phyloP scores from a whole-genome alignment of 2,329 filamentous ascomycete genomes.

The Trichoderma oligosporum region DNA sequence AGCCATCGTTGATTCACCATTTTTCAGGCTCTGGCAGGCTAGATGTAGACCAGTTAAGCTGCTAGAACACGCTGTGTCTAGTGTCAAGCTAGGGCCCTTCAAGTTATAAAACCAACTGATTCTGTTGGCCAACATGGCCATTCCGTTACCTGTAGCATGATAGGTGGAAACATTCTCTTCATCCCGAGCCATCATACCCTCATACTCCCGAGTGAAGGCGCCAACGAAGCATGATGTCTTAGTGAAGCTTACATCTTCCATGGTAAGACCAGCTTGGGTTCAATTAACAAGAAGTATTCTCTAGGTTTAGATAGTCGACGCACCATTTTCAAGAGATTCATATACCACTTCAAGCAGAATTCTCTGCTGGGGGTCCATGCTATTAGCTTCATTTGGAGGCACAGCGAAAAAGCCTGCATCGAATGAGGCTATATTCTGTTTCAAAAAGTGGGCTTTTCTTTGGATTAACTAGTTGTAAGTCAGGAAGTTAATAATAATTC shows the following conservation, averaged over 20 bases:
- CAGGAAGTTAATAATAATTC: not conserved
- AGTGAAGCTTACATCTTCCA: conserved; percentile 22
- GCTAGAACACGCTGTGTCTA: conserved; percentile 36
- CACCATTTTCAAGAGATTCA: conserved; percentile 27
- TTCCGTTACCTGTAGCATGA: conserved; percentile 28
- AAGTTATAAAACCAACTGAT: conserved; percentile 38
- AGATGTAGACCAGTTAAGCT: conserved; percentile 31
- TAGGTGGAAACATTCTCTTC: conserved; percentile 31
- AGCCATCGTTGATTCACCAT: conserved; percentile 28
- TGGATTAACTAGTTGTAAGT: not conserved
- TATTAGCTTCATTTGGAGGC: conserved; percentile 24
- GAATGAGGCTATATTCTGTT: conserved; percentile 26
- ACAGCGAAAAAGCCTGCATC: conserved; percentile 27
- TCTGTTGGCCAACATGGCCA: conserved; percentile 34
- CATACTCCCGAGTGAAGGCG: conserved; percentile 31
- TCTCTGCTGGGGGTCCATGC: conserved; percentile 31
- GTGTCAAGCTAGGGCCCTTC: conserved; percentile 30
- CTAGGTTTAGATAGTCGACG: not conserved
- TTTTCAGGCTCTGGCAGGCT: conserved; percentile 21
- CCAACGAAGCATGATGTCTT: conserved; percentile 39
- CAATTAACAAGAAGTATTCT: not conserved
- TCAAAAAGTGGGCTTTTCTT: conserved; percentile 30
- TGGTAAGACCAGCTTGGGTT: conserved; percentile 19
- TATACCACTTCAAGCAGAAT: conserved; percentile 28
- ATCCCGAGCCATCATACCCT: conserved; percentile 28